A percentile compares a stretch with the other conserved stretches of the same genome.
Conservation (phyloP, 148 eudicot species). For the Spergularia marina region DNA sequence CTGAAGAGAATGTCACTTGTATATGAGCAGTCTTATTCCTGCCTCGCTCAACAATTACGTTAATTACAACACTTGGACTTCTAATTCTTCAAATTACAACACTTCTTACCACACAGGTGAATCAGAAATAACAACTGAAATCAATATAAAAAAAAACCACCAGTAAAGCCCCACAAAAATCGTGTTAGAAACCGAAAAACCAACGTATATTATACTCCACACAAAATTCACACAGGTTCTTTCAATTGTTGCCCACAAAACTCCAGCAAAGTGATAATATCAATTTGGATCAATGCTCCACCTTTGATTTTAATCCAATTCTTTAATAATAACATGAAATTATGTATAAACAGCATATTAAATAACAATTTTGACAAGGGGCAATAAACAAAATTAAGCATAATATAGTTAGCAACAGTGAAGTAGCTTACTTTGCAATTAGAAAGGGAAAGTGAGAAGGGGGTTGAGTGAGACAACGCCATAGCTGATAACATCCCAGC, state of each 20-base stretch:
- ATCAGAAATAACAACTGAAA: neutral
- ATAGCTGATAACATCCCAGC: constrained; percentile 3
- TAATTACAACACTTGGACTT: no score
- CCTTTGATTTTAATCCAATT: neutral
- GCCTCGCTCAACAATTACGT: no score
- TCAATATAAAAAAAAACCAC: neutral
- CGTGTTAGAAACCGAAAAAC: neutral
- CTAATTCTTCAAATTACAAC: no score
- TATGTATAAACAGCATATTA: neutral
- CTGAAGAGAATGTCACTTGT: no score
- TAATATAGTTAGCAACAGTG: neutral
- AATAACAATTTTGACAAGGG: neutral
- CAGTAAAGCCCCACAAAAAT: neutral
- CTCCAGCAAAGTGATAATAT: neutral
- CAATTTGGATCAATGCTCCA: no score
- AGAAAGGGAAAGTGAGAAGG: neutral
- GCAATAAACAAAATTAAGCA: neutral
- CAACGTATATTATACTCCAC: neutral
- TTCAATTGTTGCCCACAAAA: neutral
- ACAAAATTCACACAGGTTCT: neutral
- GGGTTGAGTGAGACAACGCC: constrained; percentile 13
- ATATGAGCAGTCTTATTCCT: no score
- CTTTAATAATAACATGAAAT: neutral
- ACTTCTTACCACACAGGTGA: neutral
- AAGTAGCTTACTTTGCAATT: constrained; percentile 13